phyloP scores from a whole-genome alignment of 768 basidiomycete species.

The Russula compacta region DNA sequence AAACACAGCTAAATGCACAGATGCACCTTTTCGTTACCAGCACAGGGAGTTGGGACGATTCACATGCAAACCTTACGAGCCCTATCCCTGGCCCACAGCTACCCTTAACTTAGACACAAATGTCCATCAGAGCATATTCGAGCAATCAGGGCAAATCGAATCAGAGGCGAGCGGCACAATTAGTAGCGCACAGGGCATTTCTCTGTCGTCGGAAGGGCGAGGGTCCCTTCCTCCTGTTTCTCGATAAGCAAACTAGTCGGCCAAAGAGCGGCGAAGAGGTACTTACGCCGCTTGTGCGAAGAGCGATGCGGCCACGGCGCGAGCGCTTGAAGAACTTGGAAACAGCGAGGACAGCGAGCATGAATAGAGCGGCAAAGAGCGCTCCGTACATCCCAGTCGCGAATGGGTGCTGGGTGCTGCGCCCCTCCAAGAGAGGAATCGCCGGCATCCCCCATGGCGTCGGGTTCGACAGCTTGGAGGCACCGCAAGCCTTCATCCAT shows the following conservation, averaged over 20 bases:
- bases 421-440: slow-evolving; percentile 7
- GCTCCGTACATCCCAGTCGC: slow-evolving; percentile 16
- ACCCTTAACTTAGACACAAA: slow-evolving; percentile 13
- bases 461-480: slow-evolving; percentile 1
- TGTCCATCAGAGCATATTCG: slow-evolving; percentile 7
- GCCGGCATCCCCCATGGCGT: slow-evolving; percentile 3
- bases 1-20: slow-evolving; percentile 3
- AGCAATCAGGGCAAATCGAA: background rate
- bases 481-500: slow-evolving; percentile 36
- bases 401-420: background rate
- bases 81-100: background rate
- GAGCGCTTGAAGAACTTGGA: slow-evolving; percentile 15
- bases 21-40: slow-evolving; percentile 6
- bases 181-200: slow-evolving; percentile 2
- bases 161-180: slow-evolving; percentile 3
- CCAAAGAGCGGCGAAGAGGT: background rate
- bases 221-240: slow-evolving; percentile 5
- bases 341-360: slow-evolving; percentile 11
- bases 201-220: slow-evolving; percentile 11
- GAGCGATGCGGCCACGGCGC: slow-evolving; percentile 11
- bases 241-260: background rate
- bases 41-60: background rate
- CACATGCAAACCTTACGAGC: background rate
- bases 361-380: slow-evolving; percentile 17
- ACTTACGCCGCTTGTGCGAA: slow-evolving; percentile 8